phyloP scores from a whole-genome alignment of 192 early-diverging fungal genomes.

The Coemansia sp. region DNA sequence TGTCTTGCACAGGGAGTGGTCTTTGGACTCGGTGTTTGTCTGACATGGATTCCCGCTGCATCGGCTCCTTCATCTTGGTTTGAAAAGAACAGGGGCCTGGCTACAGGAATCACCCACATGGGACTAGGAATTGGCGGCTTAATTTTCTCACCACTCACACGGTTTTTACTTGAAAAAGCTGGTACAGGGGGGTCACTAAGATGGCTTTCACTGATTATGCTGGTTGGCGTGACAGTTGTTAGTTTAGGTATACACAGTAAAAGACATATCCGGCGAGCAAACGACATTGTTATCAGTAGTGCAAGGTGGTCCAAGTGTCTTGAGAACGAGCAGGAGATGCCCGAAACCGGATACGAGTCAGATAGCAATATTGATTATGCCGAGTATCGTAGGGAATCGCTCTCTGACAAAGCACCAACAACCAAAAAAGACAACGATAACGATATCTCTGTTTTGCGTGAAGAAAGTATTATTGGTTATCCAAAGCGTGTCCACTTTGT shows the following conservation, averaged over 20 bases:
- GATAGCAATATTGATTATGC: conserved; percentile 14
- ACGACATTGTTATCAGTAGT: conserved; percentile 21
- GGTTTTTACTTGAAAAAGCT: conserved; percentile 40
- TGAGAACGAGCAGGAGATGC: conserved; percentile 15
- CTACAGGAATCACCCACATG: conserved; percentile 64
- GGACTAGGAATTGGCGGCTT: conserved; percentile 66
- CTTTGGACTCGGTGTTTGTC: conserved; percentile 58
- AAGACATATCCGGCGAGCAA: conserved; percentile 11
- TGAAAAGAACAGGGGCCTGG: conserved; percentile 54
- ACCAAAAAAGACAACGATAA: background rate
- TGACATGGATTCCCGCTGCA: conserved; percentile 61
- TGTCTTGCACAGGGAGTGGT: conserved; percentile 64
- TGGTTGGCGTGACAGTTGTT: conserved; percentile 25
- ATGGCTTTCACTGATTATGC: conserved; percentile 37
- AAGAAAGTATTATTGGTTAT: no score
- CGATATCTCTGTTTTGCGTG: no score
- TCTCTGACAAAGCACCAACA: background rate
- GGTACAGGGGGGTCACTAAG: conserved; percentile 41
- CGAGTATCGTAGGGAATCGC: conserved; percentile 14
- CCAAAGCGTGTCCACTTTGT: conserved; percentile 38
- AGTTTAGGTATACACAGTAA: conserved; percentile 46
- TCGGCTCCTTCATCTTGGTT: conserved; percentile 67
- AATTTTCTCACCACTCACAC: conserved; percentile 54
- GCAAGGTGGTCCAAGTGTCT: conserved; percentile 40
- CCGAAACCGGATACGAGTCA: conserved; percentile 19